phyloP scores from a whole-genome alignment of 2,329 filamentous ascomycete species.

The Diplocarpon rosae region DNA sequence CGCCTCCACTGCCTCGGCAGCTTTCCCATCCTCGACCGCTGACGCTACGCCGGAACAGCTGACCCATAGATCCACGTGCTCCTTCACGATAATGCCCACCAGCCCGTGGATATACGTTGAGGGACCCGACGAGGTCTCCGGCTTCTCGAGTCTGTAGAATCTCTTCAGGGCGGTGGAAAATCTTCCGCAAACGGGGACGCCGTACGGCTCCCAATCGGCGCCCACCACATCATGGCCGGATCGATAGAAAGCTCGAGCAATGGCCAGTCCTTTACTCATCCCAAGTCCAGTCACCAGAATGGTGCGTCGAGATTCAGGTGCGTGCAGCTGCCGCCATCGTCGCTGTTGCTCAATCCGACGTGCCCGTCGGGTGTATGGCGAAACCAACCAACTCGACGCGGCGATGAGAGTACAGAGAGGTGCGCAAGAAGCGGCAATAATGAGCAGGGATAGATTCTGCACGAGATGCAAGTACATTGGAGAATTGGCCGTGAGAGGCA shows the following conservation, averaged over 20 bases:
- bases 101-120: slow-evolving; percentile 46
- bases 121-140: slow-evolving; percentile 7
- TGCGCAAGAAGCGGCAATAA: slow-evolving; percentile 2
- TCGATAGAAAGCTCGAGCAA: slow-evolving; percentile 54
- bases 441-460: slow-evolving; percentile 36
- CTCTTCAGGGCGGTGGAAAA: slow-evolving; percentile 44
- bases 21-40: slow-evolving; percentile 54
- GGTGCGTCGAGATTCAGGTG: slow-evolving; percentile 27
- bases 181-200: slow-evolving; percentile 40
- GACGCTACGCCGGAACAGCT: slow-evolving; percentile 57
- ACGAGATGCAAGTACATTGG: slow-evolving; percentile 28
- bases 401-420: slow-evolving; percentile 8
- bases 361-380: not conserved
- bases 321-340: not conserved
- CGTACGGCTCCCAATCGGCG: slow-evolving; percentile 47
- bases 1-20: slow-evolving; percentile 49
- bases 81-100: slow-evolving; percentile 44
- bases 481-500: slow-evolving; percentile 10
- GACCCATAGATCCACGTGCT: slow-evolving; percentile 61
- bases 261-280: slow-evolving; percentile 57
- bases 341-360: slow-evolving; percentile 1
- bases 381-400: slow-evolving; percentile 5
- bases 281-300: slow-evolving; percentile 63
- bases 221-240: slow-evolving; percentile 61
- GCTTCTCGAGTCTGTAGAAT: slow-evolving; percentile 40